Evolutionary conservation across 2,329 filamentous ascomycete genomes (phyloP).

Genomic region (Camptophora hylomeconis): DNA sequence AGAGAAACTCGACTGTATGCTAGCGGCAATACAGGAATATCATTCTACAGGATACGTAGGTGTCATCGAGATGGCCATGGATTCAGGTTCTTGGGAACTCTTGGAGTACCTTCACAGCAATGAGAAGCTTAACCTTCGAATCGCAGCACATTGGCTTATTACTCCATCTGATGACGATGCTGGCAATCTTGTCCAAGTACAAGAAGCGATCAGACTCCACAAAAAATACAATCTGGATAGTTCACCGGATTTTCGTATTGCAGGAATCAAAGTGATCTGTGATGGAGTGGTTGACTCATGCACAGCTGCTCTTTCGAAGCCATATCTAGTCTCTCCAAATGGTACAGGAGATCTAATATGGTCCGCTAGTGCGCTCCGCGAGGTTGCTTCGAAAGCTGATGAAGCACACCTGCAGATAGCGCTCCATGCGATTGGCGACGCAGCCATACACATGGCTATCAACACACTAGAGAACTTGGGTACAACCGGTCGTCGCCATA

Average conservation of each 20-base stretch:
- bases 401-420: constrained; percentile 33
- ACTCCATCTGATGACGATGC: constrained; percentile 25
- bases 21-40: constrained; percentile 27
- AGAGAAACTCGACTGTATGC: constrained; percentile 28
- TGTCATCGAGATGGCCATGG: constrained; percentile 41
- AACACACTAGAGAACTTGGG: constrained; percentile 29
- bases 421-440: constrained; percentile 39
- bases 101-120: constrained; percentile 25
- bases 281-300: constrained; percentile 38
- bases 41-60: constrained; percentile 33
- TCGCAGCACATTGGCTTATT: constrained; percentile 37
- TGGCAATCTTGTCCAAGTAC: constrained; percentile 28
- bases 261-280: constrained; percentile 36
- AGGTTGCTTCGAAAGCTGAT: constrained; percentile 31
- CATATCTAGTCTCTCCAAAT: constrained; percentile 28
- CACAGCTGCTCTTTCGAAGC: constrained; percentile 33
- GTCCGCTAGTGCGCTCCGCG: constrained; percentile 27
- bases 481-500: constrained; percentile 30
- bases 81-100: constrained; percentile 33
- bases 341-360: constrained; percentile 33
- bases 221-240: constrained; percentile 24
- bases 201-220: constrained; percentile 31
- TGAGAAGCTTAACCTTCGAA: constrained; percentile 26
- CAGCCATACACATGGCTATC: constrained; percentile 31
- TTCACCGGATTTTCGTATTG: constrained; percentile 29